phyloP scores from a whole-genome alignment of 352 stramenopile genomes.

The Pythium apleroticum region DNA sequence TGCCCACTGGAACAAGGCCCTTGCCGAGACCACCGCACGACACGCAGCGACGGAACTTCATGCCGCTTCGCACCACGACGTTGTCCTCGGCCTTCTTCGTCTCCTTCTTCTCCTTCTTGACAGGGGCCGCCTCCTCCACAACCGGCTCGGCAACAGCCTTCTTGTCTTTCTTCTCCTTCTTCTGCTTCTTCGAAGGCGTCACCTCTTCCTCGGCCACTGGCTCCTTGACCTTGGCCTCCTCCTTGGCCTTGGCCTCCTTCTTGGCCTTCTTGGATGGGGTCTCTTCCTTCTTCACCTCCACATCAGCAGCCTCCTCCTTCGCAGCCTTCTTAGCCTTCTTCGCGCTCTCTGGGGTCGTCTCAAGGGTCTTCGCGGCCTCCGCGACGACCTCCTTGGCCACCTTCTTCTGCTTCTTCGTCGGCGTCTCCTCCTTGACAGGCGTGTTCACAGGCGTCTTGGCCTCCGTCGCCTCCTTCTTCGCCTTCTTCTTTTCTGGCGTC shows the following conservation, averaged over 20 bases:
- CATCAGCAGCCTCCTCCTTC: slow-evolving; percentile 11
- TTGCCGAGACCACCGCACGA: slow-evolving; percentile 68
- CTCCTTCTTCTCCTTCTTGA: slow-evolving; percentile 20
- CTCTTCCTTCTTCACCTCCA: slow-evolving; percentile 1
- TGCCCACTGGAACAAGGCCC: slow-evolving; percentile 49
- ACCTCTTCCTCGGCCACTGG: slow-evolving; percentile 2
- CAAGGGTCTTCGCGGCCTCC: slow-evolving; percentile 11
- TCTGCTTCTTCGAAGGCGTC: slow-evolving; percentile 3
- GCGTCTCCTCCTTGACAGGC: slow-evolving; percentile 29
- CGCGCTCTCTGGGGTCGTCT: slow-evolving; percentile 12
- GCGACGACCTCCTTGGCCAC: background rate
- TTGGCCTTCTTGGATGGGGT: slow-evolving; percentile 13
- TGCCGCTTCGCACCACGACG: slow-evolving; percentile 35
- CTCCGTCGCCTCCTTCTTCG: background rate
- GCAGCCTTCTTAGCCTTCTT: slow-evolving; percentile 12
- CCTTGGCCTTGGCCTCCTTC: slow-evolving; percentile 23
- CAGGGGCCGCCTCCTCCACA: background rate
- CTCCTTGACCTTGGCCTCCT: slow-evolving; percentile 20
- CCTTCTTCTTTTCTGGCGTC: slow-evolving; percentile 28
- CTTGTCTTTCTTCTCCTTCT: slow-evolving; percentile 24
- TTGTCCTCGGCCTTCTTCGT: slow-evolving; percentile 16
- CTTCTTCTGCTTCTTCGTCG: slow-evolving; percentile 20
- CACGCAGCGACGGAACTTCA: slow-evolving; percentile 64
- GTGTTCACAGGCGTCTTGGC: slow-evolving; percentile 25
- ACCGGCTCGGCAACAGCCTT: slow-evolving; percentile 23